Evolutionary conservation across 2,329 filamentous ascomycete genomes (phyloP), one percentile per base, ranked within the genome.

Genomic region (Fusarium veterinarium): DNA sequence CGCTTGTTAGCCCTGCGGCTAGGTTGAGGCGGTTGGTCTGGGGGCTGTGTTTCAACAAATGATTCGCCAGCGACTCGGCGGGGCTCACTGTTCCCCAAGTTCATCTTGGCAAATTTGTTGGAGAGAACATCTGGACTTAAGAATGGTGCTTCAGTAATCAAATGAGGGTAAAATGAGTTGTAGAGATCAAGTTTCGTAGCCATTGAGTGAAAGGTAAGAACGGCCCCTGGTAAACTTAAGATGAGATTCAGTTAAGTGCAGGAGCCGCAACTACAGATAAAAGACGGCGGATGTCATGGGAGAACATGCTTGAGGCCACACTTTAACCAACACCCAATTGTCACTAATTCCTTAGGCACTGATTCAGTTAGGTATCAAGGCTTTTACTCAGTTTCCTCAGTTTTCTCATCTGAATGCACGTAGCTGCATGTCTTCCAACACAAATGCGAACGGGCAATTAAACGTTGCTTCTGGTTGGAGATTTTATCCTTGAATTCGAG

Each of bases 111-210:
- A 19, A 8, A 3, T 5, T 3, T 8, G 10, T 5, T 3, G 25
- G 6, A 4, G 10, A n/a, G 44, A 2, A n/a, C 45, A 48, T 48
- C 0, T 48, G 45, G 20, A 4, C 4, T 17, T 4, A 0, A 3
- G 4, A 1, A 31, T n/a, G 13, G 25, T 5, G 17, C 12, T 20
- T 28, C 8, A 28, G 25, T 12, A 6, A 20, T 20, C 6, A 5
- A 28, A 8, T 6, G 11, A 25, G 0, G 19, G 8, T 11, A 13
- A 28, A 45, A 2, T 12, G 17, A 28, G 17, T 20, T 19, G 0
- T 16, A 3, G 13, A n/a, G 0, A 1, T 11, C 17, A 20, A 30
- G 6, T 1, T 30, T 0, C 25, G 25, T 30, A 10, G 19, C 12
- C 6, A 11, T 16, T 30, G 3, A n/a, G 8, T 8, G 8, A 30